These are phyloP conservation scores for Rhizomucor pusillus DNA, from an alignment of 371 early-diverging fungal species.

Conservation along the genomic window DNA sequence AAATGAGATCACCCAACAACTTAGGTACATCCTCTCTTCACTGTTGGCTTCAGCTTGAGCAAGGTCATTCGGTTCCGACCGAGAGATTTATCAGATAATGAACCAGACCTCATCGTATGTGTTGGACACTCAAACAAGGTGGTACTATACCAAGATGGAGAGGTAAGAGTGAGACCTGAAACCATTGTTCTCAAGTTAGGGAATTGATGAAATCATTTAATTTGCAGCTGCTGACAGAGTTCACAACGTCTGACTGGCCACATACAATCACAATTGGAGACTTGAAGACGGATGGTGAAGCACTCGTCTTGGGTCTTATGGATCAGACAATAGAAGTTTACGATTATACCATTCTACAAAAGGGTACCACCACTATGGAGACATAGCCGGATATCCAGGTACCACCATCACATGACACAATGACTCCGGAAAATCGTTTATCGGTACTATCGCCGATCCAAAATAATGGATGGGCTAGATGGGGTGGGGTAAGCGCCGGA, in stretches of 20 bases:
- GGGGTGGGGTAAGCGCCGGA: too few species aligned
- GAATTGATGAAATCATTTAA: neutral
- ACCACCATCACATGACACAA: too few species aligned
- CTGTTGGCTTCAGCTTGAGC: constrained; percentile 29
- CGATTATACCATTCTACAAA: constrained; percentile 17
- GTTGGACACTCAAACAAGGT: constrained; percentile 40
- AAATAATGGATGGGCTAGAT: too few species aligned
- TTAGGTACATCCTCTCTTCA: constrained; percentile 35
- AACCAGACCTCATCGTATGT: constrained; percentile 44
- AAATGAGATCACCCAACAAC: neutral
- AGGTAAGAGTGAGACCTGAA: constrained; percentile 18
- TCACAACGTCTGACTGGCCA: constrained; percentile 41
- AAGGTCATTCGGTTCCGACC: constrained; percentile 36
- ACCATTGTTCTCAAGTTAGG: neutral
- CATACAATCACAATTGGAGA: constrained; percentile 43
- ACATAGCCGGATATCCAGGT: neutral
- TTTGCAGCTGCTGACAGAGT: constrained; percentile 24
- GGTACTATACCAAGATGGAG: constrained; percentile 31
- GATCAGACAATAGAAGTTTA: constrained; percentile 44
- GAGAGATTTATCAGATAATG: constrained; percentile 16
- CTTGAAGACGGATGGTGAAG: constrained; percentile 47
- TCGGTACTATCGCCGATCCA: too few species aligned
- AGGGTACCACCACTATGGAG: neutral
- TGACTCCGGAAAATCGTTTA: too few species aligned
- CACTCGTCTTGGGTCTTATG: constrained; percentile 39